Base-by-base conservation (phyloP, 768 basidiomycete species). In the Thelephora aurantiotincta region DNA sequence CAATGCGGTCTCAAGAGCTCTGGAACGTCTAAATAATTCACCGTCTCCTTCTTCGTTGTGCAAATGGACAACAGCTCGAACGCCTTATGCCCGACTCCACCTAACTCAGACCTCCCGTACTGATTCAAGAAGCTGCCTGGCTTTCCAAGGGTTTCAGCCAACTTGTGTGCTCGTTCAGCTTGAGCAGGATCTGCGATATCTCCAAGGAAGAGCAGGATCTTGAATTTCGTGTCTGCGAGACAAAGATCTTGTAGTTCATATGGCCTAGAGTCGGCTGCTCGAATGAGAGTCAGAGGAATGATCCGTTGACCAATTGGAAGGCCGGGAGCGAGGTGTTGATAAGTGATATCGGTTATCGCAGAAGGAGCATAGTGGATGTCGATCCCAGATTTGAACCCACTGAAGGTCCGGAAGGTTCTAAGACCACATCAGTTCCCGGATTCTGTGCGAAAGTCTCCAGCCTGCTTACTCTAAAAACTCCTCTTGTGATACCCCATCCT, bases 291-390 rank as follows among this genome's bases (percentile, higher is more conserved):
- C 50, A 73, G 70, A 2, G 73, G 73, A 5, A 66, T 60, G 48
- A 75, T 63, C 37, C 74, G 73, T 63, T 73, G 59, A n/a, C 76
- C 76, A 35, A 74, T 59, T 44, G 62, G 57, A 12, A 77, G 60
- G 41, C 64, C 61, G 3, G 58, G 45, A 3, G 72, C 72, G 47
- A 60, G 50, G 5, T 58, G 13, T 50, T 73, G 69, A 49, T 68
- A 55, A 11, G 55, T 51, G 7, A 63, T 43, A 37, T 58, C 48
- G n/a, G 68, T 65, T 43, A 65, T 58, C 0, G 57, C 45, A 19
- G 72, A 75, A 5, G 70, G 60, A 6, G 52, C 44, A 53, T 76
- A 77, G 55, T 73, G 71, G 36, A 74, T 66, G n/a, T 70, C 69
- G 43, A 71, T 67, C 20, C 70, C 73, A 48, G 68, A 70, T 1